Evolutionary conservation across 805 yeast genomes (phyloP).

Genomic region (Hanseniaspora taiwanica): DNA sequence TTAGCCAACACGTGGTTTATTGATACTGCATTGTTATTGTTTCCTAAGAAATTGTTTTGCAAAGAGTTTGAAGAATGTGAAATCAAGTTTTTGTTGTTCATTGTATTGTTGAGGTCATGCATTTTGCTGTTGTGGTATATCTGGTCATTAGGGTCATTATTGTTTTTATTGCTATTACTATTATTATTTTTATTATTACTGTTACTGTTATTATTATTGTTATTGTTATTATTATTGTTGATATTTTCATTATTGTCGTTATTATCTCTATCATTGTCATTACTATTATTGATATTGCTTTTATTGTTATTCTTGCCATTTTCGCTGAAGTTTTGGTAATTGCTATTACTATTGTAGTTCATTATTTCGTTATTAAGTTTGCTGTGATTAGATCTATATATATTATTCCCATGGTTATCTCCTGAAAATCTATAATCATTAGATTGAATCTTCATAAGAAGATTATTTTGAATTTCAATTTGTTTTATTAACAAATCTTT

Average conservation of each 20-base stretch:
- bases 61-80: no score
- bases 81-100: neutral
- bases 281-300: neutral
- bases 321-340: neutral
- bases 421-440: no score
- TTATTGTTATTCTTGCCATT: neutral
- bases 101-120: neutral
- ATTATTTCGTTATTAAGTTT: no score
- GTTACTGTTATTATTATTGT: neutral
- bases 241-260: neutral
- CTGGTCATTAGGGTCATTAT: neutral
- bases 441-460: no score
- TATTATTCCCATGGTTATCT: no score
- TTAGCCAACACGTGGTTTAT: no score
- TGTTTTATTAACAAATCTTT: neutral
- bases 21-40: no score
- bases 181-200: neutral
- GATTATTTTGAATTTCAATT: neutral
- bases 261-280: neutral
- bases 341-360: no score
- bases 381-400: no score
- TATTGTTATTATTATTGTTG: neutral
- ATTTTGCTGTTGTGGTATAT: neutral
- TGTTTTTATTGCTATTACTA: neutral
- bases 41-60: no score